These are phyloP conservation scores for Termitomyces heimii DNA, from an alignment of 768 basidiomycete genomes.

Conservation along the genomic window DNA sequence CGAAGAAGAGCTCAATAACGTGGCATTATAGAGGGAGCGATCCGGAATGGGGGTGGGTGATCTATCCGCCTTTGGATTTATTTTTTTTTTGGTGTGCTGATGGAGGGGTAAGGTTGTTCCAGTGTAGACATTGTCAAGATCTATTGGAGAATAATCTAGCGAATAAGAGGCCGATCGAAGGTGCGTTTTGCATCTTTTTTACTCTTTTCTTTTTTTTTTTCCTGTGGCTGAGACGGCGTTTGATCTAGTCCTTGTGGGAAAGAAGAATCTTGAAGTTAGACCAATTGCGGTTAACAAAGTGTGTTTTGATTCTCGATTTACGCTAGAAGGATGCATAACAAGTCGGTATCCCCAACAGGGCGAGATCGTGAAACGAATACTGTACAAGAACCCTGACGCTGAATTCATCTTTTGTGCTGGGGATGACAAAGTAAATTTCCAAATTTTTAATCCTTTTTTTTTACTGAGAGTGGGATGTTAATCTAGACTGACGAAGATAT, in stretches of 20 bases:
- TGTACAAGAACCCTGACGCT: constrained; percentile 90
- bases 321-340: background rate
- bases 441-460: no score
- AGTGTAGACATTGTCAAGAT: constrained; percentile 96
- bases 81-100: background rate
- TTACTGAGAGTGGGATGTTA: no score
- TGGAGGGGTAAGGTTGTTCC: constrained; percentile 57
- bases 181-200: constrained; percentile 29
- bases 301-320: background rate
- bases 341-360: constrained; percentile 39
- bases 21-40: constrained; percentile 95
- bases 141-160: constrained; percentile 91
- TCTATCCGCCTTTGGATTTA: no score
- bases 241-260: constrained; percentile 78
- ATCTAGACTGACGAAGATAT: constrained; percentile 95
- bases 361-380: constrained; percentile 92
- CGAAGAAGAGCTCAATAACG: constrained; percentile 96
- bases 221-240: no score
- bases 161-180: constrained; percentile 92
- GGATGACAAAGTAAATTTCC: constrained; percentile 94
- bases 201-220: no score
- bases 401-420: constrained; percentile 98
- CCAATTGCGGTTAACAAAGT: constrained; percentile 94
- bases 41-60: constrained; percentile 91
- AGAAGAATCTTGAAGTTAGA: constrained; percentile 97